phyloP scores from a whole-genome alignment of 1,139 yeast genomes.

The Blastobotrys proliferans region DNA sequence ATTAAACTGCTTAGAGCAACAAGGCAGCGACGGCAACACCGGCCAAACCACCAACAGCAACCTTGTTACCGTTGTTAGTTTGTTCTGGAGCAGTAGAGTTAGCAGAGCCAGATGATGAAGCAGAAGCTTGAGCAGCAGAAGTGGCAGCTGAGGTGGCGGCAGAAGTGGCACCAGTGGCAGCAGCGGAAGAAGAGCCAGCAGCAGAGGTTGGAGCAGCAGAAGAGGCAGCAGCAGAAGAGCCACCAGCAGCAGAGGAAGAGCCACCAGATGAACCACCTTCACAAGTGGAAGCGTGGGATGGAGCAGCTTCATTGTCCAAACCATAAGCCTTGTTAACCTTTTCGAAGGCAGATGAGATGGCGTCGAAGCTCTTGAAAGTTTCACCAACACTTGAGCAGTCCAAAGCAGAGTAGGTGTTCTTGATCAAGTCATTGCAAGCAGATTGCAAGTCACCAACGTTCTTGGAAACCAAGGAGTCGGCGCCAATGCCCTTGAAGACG shows the following conservation, averaged over 20 bases:
- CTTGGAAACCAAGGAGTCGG: slow-evolving; percentile 8
- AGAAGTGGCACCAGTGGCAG: slow-evolving; percentile 1
- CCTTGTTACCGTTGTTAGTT: slow-evolving; percentile 7
- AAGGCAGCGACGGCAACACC: slow-evolving; percentile 10
- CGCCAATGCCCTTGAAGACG: slow-evolving; percentile 5
- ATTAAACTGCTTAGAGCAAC: slow-evolving; percentile 6
- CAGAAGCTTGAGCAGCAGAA: not conserved
- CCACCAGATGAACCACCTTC: not conserved
- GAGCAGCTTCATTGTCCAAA: not conserved
- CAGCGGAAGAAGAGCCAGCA: slow-evolving; percentile 1
- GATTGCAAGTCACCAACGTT: slow-evolving; percentile 8
- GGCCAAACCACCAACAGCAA: slow-evolving; percentile 12
- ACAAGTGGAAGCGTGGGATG: slow-evolving; percentile 10
- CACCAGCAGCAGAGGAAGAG: slow-evolving; percentile 5
- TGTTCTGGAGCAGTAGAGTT: slow-evolving; percentile 3
- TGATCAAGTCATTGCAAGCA: slow-evolving; percentile 7
- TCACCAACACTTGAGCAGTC: slow-evolving; percentile 5
- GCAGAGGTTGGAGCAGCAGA: slow-evolving; percentile 4
- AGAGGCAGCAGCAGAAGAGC: slow-evolving; percentile 3
- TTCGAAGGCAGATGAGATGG: slow-evolving; percentile 8
- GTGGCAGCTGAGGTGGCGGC: slow-evolving; percentile 3
- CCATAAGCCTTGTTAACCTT: slow-evolving; percentile 8
- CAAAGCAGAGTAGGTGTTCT: slow-evolving; percentile 2
- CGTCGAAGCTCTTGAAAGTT: slow-evolving; percentile 9
- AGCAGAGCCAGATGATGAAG: not conserved